Evolutionary conservation across 768 basidiomycete genomes (phyloP), one percentile per base, ranked within the genome.

Genomic region (Kwoniella sp.): DNA sequence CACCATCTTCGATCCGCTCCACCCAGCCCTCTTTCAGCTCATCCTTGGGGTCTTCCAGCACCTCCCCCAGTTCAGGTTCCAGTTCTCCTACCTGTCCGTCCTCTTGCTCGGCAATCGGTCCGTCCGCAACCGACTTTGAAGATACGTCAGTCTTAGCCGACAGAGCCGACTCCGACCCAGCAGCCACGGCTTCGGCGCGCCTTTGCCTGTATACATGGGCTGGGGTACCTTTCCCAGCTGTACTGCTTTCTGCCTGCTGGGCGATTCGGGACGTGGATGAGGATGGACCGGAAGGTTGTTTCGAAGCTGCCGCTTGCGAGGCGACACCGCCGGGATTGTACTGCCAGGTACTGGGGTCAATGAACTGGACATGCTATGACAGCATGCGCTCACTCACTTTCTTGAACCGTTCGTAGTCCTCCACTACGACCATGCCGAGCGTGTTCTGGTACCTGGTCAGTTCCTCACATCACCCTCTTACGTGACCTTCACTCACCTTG

Each of bases 321-420:
- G 50, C 50, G 25, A 52, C 42, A 28, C 32, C 32, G 12, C 50
- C 22, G 8, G 50, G 50, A 44, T 52, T 52, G n/a, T 52, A 52
- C 50, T 52, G n/a, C 23, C 26, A 7, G 8, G 19, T 20, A 17
- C 19, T 23, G n/a, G n/a, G n/a, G n/a, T n/a, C n/a, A n/a, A n/a
- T n/a, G n/a, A n/a, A n/a, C n/a, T n/a, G n/a, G n/a, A n/a, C n/a
- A n/a, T n/a, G n/a, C n/a, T n/a, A n/a, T 0, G 12, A 32, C 3
- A 9, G 3, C 10, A 31, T n/a, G n/a, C 17, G 49, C 10, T 15
- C 4, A 27, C 38, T 19, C 25, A 67, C 65, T 42, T 60, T 61
- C 34, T 60, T 60, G 57, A 59, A 69, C 4, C 64, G 49, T 20
- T 57, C 61, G 37, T 69, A 69, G 31, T 69, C 44, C n/a, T 58